Evolutionary conservation across 2,329 filamentous ascomycete species (phyloP).

Genomic region (Exophiala bonariae): DNA sequence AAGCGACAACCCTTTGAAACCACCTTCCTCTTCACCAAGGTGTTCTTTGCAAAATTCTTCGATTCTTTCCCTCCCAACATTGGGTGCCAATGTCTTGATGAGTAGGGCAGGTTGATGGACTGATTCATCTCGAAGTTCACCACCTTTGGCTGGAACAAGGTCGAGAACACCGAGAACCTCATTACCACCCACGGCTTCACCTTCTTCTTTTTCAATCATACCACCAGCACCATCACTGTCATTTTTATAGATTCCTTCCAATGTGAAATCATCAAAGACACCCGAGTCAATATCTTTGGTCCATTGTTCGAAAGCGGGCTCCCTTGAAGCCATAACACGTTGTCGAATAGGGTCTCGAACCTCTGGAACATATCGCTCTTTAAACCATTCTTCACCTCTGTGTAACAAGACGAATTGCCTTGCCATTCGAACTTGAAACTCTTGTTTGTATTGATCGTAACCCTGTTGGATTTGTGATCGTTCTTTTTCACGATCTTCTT

Average conservation of each 20-base stretch:
- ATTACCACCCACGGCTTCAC: constrained; percentile 85
- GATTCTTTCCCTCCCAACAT: constrained; percentile 88
- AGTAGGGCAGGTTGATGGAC: constrained; percentile 87
- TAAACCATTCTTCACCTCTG: constrained; percentile 97
- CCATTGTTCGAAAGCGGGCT: constrained; percentile 80
- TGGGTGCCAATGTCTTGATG: constrained; percentile 97
- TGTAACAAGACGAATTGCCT: constrained; percentile 87
- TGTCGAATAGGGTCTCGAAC: constrained; percentile 72
- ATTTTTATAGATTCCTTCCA: constrained; percentile 91
- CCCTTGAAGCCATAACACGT: constrained; percentile 77
- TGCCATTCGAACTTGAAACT: constrained; percentile 72
- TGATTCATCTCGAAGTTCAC: constrained; percentile 85
- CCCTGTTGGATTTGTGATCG: constrained; percentile 63
- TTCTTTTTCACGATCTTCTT: constrained; percentile 64
- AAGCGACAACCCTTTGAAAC: constrained; percentile 92
- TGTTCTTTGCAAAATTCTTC: constrained; percentile 95
- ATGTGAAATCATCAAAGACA: constrained; percentile 87
- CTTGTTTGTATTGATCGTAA: constrained; percentile 66
- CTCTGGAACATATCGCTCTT: constrained; percentile 86
- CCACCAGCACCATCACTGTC: constrained; percentile 86
- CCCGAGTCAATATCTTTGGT: constrained; percentile 81
- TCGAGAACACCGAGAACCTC: constrained; percentile 93
- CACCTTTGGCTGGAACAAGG: constrained; percentile 77
- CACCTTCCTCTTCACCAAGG: constrained; percentile 84
- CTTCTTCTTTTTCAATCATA: constrained; percentile 89